Evolutionary conservation across 75 land plant genomes (phyloP).

Genomic region (Picea glauca): DNA sequence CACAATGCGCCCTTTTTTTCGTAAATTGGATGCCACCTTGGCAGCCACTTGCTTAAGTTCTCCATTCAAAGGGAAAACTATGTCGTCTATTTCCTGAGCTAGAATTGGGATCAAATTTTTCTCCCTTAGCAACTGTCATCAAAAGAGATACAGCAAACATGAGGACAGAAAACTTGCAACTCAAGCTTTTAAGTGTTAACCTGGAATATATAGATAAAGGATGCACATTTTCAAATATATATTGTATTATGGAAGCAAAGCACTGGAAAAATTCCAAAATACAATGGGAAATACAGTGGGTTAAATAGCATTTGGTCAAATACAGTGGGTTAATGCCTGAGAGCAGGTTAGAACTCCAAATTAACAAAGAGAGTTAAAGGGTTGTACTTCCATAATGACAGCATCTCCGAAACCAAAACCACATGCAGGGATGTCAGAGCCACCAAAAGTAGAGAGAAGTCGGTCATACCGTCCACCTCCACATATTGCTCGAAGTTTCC

Average conservation of each 20-base stretch:
- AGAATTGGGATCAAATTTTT: slow-evolving; percentile 67
- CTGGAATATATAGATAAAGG: not conserved
- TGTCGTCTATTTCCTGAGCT: slow-evolving; percentile 57
- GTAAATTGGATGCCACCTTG: slow-evolving; percentile 54
- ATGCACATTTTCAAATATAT: not conserved
- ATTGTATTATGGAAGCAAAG: not conserved
- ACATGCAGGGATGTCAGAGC: slow-evolving; percentile 88
- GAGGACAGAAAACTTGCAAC: not conserved
- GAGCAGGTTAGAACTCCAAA: not conserved
- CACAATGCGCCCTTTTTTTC: slow-evolving; percentile 71
- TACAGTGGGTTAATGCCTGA: too few species aligned
- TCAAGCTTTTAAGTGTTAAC: not conserved
- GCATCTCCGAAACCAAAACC: slow-evolving; percentile 99
- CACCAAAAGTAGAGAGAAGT: slow-evolving; percentile 87
- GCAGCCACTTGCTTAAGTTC: slow-evolving; percentile 71
- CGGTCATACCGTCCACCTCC: slow-evolving; percentile 97
- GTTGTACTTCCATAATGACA: slow-evolving; percentile 86
- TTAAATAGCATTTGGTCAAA: not conserved
- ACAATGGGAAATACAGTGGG: not conserved
- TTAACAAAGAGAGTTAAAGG: not conserved
- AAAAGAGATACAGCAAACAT: not conserved
- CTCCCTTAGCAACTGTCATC: slow-evolving; percentile 80
- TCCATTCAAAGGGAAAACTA: slow-evolving; percentile 69
- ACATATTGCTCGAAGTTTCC: slow-evolving; percentile 93
- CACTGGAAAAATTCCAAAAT: not conserved